Evolutionary conservation across 164 flowering plant genomes (phyloP).

Genomic region (Akebia trifoliata): DNA sequence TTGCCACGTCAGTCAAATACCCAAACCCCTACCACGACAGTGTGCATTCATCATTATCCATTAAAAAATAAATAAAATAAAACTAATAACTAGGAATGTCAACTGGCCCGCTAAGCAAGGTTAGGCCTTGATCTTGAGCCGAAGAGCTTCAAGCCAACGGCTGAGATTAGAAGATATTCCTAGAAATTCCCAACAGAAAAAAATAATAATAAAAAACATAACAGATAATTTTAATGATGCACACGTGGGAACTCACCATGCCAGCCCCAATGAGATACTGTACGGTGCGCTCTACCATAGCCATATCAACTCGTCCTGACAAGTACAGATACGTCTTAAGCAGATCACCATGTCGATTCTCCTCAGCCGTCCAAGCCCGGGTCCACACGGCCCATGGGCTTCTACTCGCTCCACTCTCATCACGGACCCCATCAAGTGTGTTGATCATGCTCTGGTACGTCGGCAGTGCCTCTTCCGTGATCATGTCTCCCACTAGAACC

Average conservation of each 20-base stretch:
- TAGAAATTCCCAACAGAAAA: too few relatives aligned
- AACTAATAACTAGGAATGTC: too few relatives aligned
- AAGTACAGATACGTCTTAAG: slow-evolving; percentile 34
- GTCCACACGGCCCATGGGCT: slow-evolving; percentile 51
- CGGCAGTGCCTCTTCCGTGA: slow-evolving; percentile 52
- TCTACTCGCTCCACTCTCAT: slow-evolving; percentile 44
- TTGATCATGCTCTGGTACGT: slow-evolving; percentile 53
- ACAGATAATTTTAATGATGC: background rate
- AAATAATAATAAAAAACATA: too few relatives aligned
- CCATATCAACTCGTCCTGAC: slow-evolving; percentile 54
- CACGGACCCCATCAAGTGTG: slow-evolving; percentile 41
- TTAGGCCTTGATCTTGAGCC: too few relatives aligned
- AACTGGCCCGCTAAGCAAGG: too few relatives aligned
- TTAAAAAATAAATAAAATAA: too few relatives aligned
- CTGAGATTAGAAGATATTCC: too few relatives aligned
- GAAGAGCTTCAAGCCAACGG: too few relatives aligned
- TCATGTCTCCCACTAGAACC: slow-evolving; percentile 47
- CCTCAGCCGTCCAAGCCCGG: slow-evolving; percentile 52
- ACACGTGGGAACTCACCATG: slow-evolving; percentile 29
- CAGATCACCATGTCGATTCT: slow-evolving; percentile 55
- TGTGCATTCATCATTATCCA: too few relatives aligned
- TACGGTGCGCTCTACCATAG: slow-evolving; percentile 35
- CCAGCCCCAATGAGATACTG: slow-evolving; percentile 46
- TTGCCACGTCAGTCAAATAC: too few relatives aligned
- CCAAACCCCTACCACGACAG: too few relatives aligned